Base-by-base conservation (phyloP, 176 grass and related monocot species). In the Typha latifolia region DNA sequence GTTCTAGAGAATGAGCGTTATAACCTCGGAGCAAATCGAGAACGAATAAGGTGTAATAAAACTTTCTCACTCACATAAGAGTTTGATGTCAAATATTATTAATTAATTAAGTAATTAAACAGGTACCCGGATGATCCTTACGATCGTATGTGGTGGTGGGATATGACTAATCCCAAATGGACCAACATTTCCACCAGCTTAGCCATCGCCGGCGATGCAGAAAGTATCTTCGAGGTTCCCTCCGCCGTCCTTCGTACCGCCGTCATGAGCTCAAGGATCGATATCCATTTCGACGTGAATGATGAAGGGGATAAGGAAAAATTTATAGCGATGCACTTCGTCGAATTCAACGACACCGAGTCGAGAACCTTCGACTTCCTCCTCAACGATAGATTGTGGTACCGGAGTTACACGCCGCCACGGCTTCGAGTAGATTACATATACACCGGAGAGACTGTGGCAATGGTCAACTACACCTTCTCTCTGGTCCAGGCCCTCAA, bases 101-200 rank as follows among this genome's bases (percentile, higher is more conserved):
- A 16, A 16, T 1, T 26, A 1, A 2, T 1, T 26, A 26, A 2
- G 24, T 26, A 26, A 56, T 5, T 49, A 49, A 24, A 16, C 47
- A 73, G 71, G 32, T 73, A 63, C 32, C 71, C 71, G 13, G 11
- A 63, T 7, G 71, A 73, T 48, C 34, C 12, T 8, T 24, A 49
- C 62, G 71, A 73, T 63, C 71, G 71, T 0, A 63, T 73, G 16
- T 73, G 71, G 71, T 4, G 0, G 49, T 48, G 12, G 21, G 2
- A 27, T 1, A 0, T 1, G 15, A 6, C 3, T 11, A 0, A 47
- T 18, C 12, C 57, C 18, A 14, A 12, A 14, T 62, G 31, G 56
- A 62, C 0, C 23, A 63, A 62, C 14, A 64, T 74, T 19, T 74
- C 71, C 3, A 63, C 71, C 1, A 24, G 26, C 15, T 10, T 1